These are phyloP conservation scores for Rhodotorula toruloides DNA, from an alignment of 768 basidiomycete genomes.

Conservation along the genomic window DNA sequence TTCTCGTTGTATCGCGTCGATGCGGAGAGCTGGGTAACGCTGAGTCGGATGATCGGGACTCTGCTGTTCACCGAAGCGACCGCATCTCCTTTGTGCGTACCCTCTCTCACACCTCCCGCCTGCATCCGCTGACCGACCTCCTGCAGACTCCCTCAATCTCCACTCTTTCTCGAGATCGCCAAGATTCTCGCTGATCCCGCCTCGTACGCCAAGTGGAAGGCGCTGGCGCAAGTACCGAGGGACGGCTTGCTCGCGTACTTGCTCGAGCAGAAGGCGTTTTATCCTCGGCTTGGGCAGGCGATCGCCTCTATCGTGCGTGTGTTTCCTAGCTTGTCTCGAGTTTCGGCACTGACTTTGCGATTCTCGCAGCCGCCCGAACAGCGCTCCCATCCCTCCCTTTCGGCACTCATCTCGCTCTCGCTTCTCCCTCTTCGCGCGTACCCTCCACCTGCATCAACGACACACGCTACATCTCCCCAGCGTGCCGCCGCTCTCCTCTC, in stretches of 20 bases:
- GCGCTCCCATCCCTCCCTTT: slow-evolving; percentile 14
- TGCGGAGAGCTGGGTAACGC: background rate
- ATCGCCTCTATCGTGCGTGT: slow-evolving; percentile 5
- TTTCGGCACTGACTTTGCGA: background rate
- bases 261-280: background rate
- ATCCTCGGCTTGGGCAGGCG: background rate
- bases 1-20: slow-evolving; percentile 16
- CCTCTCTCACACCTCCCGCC: too few relatives aligned
- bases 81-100: slow-evolving; percentile 18
- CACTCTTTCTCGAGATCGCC: slow-evolving; percentile 33
- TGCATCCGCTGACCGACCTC: background rate
- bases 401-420: slow-evolving; percentile 10
- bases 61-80: slow-evolving; percentile 19
- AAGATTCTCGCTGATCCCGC: slow-evolving; percentile 28
- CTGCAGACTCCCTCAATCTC: slow-evolving; percentile 16
- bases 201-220: slow-evolving; percentile 15
- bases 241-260: background rate
- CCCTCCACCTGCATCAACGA: background rate
- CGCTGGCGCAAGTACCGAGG: background rate
- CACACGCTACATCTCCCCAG: background rate
- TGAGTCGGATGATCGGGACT: slow-evolving; percentile 4
- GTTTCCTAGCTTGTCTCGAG: background rate
- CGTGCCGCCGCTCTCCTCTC: background rate
- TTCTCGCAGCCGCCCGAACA: background rate
- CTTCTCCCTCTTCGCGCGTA: slow-evolving; percentile 30